Conservation (phyloP, 352 stramenopile genomes). For the Phytophthora niederhauseri region DNA sequence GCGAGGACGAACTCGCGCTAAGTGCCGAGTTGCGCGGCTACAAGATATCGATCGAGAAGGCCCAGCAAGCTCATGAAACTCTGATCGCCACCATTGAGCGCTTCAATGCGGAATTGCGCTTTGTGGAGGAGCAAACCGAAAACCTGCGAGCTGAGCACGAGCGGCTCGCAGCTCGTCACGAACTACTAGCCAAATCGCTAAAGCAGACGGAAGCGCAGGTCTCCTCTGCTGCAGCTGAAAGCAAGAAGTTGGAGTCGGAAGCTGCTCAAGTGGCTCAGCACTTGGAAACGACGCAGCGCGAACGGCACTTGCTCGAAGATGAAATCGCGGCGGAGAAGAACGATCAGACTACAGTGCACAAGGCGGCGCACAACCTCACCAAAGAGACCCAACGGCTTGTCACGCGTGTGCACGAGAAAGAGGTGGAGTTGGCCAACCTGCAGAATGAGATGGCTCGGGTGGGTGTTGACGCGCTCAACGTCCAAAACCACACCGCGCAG, state of each 20-base stretch:
- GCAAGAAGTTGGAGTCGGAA: conserved; percentile 79
- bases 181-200: conserved; percentile 89
- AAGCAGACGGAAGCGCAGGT: conserved; percentile 89
- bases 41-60: conserved; percentile 84
- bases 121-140: conserved; percentile 72
- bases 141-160: conserved; percentile 70
- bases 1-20: conserved; percentile 84
- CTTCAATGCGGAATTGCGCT: conserved; percentile 83
- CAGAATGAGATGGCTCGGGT: conserved; percentile 95
- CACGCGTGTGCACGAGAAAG: conserved; percentile 84
- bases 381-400: conserved; percentile 80
- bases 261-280: conserved; percentile 69
- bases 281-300: conserved; percentile 86
- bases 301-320: conserved; percentile 90
- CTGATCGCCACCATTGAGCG: conserved; percentile 86
- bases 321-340: conserved; percentile 84
- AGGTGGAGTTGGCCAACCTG: conserved; percentile 87
- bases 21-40: conserved; percentile 90
- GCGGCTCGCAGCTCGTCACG: conserved; percentile 77
- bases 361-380: conserved; percentile 92
- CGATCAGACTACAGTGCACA: conserved; percentile 89
- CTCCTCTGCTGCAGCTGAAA: conserved; percentile 57
- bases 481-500: conserved; percentile 87
- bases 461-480: conserved; percentile 93
- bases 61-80: conserved; percentile 84